Evolutionary conservation across 1,139 yeast species (phyloP).

Genomic region (Candida neerlandica): DNA sequence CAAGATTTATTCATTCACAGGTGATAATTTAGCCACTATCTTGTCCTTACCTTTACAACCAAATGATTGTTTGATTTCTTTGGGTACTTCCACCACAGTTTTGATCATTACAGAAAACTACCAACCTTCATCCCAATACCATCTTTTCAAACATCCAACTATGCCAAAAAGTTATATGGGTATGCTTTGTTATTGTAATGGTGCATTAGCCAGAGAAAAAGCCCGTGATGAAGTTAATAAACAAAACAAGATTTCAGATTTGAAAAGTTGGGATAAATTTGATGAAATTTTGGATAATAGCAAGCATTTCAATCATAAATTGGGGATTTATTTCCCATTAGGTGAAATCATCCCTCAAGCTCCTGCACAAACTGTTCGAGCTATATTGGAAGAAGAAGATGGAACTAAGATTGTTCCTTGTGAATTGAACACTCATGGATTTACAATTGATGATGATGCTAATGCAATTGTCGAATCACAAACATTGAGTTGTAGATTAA

Average conservation of each 20-base stretch:
- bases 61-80: constrained; percentile 76
- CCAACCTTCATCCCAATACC: constrained; percentile 80
- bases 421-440: constrained; percentile 24
- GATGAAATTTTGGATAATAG: constrained; percentile 52
- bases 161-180: constrained; percentile 82
- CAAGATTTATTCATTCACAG: constrained; percentile 71
- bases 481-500: constrained; percentile 77
- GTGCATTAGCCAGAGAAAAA: constrained; percentile 82
- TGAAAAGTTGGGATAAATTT: constrained; percentile 65
- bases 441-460: constrained; percentile 67
- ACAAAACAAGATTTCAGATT: constrained; percentile 33
- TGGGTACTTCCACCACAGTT: constrained; percentile 91
- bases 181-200: constrained; percentile 93
- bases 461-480: constrained; percentile 82
- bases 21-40: constrained; percentile 89
- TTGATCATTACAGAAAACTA: constrained; percentile 77
- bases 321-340: constrained; percentile 84
- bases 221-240: constrained; percentile 66
- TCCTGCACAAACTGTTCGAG: constrained; percentile 57
- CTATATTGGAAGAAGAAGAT: constrained; percentile 30
- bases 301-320: constrained; percentile 33
- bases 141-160: constrained; percentile 85
- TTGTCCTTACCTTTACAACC: constrained; percentile 76
- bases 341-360: constrained; percentile 91
- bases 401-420: constrained; percentile 22